These are phyloP conservation scores for Cladosporium sphaerospermum DNA, from an alignment of 2,329 filamentous ascomycete species.

Conservation along the genomic window DNA sequence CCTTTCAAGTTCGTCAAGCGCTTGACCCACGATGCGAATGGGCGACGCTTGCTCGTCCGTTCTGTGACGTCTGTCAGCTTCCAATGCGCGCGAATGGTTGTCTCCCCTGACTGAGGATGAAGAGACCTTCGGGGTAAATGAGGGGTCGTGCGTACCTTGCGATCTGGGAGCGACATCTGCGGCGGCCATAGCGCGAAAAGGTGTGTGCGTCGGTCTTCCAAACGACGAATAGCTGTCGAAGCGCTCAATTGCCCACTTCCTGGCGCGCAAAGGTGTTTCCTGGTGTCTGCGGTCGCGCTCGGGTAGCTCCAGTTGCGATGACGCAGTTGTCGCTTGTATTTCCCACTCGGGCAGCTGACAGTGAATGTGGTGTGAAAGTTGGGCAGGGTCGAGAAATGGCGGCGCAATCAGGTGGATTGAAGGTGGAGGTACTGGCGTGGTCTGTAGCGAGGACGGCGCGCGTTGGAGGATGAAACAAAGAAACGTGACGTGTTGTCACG, in stretches of 20 bases:
- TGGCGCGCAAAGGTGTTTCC: no score
- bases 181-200: constrained; percentile 34
- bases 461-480: background rate
- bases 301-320: background rate
- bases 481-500: no score
- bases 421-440: background rate
- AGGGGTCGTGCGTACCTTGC: constrained; percentile 33
- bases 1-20: constrained; percentile 85
- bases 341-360: background rate
- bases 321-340: constrained; percentile 7
- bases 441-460: no score
- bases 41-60: constrained; percentile 67
- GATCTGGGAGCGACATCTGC: constrained; percentile 39
- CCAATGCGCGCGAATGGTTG: background rate
- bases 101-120: no score
- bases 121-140: background rate
- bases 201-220: no score
- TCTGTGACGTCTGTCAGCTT: constrained; percentile 47
- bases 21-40: constrained; percentile 91
- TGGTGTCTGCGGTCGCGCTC: background rate
- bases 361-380: background rate
- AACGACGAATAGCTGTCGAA: no score
- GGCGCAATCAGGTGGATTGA: background rate
- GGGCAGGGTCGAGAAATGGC: background rate
- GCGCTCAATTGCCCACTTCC: no score